Percentiles rank a stretch among this genome's conserved stretches.
These are phyloP conservation scores for Leersia perrieri DNA, from an alignment of 176 grass and related monocot genomes.

Conservation along the genomic window DNA sequence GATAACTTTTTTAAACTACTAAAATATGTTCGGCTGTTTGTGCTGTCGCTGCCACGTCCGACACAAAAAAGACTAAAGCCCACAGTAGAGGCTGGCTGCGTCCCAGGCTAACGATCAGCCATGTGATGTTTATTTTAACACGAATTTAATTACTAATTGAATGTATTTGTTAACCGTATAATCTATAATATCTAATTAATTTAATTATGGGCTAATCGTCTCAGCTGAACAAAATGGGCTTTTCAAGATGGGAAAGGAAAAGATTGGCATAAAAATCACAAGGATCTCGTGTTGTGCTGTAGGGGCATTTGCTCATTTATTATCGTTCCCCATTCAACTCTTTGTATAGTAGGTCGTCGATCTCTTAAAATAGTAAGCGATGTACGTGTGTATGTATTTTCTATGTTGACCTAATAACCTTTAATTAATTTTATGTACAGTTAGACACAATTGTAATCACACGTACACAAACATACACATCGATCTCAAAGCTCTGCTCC, in stretches of 20 bases:
- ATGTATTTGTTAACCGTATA: too few relatives aligned
- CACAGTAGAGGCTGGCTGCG: too few relatives aligned
- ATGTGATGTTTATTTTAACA: too few relatives aligned
- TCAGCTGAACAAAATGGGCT: too few relatives aligned
- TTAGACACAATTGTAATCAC: neutral
- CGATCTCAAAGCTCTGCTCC: neutral
- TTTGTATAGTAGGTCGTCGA: neutral
- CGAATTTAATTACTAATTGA: too few relatives aligned
- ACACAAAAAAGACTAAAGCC: too few relatives aligned
- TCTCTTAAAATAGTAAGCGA: neutral
- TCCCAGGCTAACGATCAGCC: too few relatives aligned
- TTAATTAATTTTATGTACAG: neutral
- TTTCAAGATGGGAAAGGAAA: neutral
- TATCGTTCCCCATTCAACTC: neutral
- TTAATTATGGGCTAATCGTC: too few relatives aligned
- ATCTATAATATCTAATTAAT: too few relatives aligned
- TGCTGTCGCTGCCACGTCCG: too few relatives aligned
- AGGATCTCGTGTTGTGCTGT: neutral
- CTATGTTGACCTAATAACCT: neutral
- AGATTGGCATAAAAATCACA: neutral
- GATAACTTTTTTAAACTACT: too few relatives aligned
- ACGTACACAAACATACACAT: neutral
- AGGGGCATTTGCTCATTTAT: neutral
- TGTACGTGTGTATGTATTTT: neutral
- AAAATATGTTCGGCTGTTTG: too few relatives aligned